A percentile compares a stretch with the other conserved stretches of the same genome.
These are phyloP conservation scores for Suhomyces wounanorum DNA, from an alignment of 1,139 yeast species.

Conservation along the genomic window DNA sequence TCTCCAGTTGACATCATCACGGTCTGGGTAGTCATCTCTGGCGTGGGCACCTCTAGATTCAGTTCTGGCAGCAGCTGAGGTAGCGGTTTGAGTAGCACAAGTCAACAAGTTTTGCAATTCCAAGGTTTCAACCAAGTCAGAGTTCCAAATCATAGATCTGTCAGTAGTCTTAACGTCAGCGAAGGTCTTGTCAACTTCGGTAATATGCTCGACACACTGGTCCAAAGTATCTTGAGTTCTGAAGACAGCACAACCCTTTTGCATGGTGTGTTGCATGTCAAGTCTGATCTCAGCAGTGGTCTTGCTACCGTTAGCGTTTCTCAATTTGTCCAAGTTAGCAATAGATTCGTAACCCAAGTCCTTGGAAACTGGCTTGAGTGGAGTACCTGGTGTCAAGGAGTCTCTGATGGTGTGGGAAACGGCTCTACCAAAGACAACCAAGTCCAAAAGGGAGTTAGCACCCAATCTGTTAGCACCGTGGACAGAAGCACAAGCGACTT, in stretches of 20 bases:
- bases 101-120: conserved; percentile 96
- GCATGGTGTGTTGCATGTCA: conserved; percentile 96
- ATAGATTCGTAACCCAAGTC: conserved; percentile 89
- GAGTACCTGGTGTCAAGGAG: conserved; percentile 82
- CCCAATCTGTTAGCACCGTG: conserved; percentile 99
- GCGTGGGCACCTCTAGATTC: conserved; percentile 99
- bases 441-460: conserved; percentile 96
- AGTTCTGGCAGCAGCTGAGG: conserved; percentile 90
- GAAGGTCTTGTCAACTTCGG: conserved; percentile 72
- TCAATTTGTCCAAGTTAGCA: conserved; percentile 83
- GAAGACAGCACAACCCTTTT: conserved; percentile 94
- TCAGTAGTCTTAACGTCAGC: conserved; percentile 78
- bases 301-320: conserved; percentile 81
- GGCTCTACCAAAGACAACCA: conserved; percentile 98
- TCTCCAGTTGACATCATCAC: conserved; percentile 98
- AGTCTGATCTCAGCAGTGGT: conserved; percentile 87
- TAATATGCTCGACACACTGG: conserved; percentile 83
- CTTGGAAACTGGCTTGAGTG: conserved; percentile 73
- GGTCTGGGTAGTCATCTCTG: conserved; percentile 93
- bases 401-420: conserved; percentile 91
- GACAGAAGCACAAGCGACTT: conserved; percentile 98
- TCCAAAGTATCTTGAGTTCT: conserved; percentile 92
- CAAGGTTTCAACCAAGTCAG: conserved; percentile 92
- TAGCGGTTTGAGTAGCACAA: conserved; percentile 96
- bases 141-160: conserved; percentile 98